Conservation (phyloP, 2,329 filamentous ascomycete species). For the Ophiobolus disseminans region DNA sequence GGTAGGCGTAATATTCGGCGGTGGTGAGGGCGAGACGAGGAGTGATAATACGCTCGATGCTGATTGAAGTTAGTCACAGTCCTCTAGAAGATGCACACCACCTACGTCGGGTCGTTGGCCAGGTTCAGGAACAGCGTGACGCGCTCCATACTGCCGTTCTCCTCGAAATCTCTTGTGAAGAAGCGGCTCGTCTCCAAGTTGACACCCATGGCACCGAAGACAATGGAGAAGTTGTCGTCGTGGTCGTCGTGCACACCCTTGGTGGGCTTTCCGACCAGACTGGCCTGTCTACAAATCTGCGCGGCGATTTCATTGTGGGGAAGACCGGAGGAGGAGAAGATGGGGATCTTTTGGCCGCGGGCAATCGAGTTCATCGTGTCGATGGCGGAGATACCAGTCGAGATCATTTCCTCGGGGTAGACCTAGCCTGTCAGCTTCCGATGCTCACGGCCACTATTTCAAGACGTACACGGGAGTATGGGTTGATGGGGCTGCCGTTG, state of each 20-base stretch:
- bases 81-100: conserved; percentile 22
- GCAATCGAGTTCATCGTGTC: conserved; percentile 94
- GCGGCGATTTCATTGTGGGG: conserved; percentile 99
- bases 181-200: conserved; percentile 99
- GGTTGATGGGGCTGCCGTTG: conserved; percentile 98
- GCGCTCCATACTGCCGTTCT: conserved; percentile 98
- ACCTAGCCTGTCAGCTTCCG: conserved; percentile 63
- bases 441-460: not conserved
- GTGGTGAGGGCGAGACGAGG: conserved; percentile 97
- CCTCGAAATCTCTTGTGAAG: conserved; percentile 98
- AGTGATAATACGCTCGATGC: conserved; percentile 99
- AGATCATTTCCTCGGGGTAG: conserved; percentile 99
- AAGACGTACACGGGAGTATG: conserved; percentile 82
- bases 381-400: conserved; percentile 98
- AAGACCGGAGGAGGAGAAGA: conserved; percentile 97
- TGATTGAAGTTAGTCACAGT: conserved; percentile 49
- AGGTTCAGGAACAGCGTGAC: conserved; percentile 98
- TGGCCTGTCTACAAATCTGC: conserved; percentile 96
- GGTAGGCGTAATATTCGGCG: conserved; percentile 99
- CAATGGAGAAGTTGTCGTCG: conserved; percentile 99
- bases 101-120: conserved; percentile 97
- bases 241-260: conserved; percentile 97
- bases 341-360: conserved; percentile 98
- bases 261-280: conserved; percentile 88
- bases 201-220: conserved; percentile 99